phyloP scores from a whole-genome alignment of 768 basidiomycete genomes.

The Sporobolomyces phaffii region DNA sequence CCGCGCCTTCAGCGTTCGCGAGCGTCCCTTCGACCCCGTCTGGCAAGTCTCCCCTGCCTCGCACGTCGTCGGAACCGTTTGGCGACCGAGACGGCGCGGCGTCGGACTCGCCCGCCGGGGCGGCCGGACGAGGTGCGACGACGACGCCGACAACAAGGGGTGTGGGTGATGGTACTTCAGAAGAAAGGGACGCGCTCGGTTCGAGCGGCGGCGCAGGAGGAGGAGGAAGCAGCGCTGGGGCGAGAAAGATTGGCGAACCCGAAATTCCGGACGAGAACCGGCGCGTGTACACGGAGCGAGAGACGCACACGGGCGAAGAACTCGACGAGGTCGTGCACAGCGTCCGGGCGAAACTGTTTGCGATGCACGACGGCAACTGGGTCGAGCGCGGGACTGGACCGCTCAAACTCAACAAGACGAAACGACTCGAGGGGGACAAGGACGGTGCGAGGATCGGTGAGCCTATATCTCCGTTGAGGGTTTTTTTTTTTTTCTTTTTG shows the following conservation, averaged over 20 bases:
- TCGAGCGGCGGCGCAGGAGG: background rate
- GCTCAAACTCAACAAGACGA: slow-evolving; percentile 33
- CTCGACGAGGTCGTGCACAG: slow-evolving; percentile 31
- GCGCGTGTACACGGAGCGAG: slow-evolving; percentile 31
- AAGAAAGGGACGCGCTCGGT: background rate
- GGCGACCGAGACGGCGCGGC: background rate
- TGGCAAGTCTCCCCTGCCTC: background rate
- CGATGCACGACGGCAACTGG: slow-evolving; percentile 35
- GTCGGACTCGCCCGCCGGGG: too few species aligned
- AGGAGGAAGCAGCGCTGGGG: background rate
- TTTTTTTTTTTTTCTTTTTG: too few species aligned
- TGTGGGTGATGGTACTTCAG: too few species aligned
- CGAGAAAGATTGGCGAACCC: slow-evolving; percentile 12
- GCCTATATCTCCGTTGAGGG: too few species aligned
- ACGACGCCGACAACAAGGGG: too few species aligned
- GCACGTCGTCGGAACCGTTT: too few species aligned
- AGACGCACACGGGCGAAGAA: slow-evolving; percentile 39
- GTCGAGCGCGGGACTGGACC: slow-evolving; percentile 37
- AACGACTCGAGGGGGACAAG: slow-evolving; percentile 16
- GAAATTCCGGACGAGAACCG: slow-evolving; percentile 6
- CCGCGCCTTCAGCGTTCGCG: slow-evolving; percentile 28
- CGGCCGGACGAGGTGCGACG: too few species aligned
- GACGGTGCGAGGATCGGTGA: slow-evolving; percentile 29
- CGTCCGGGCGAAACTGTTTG: slow-evolving; percentile 34
- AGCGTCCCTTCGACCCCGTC: slow-evolving; percentile 11